Evolutionary conservation across 176 grass and related monocot species (phyloP).

Genomic region (Oryza officinalis): DNA sequence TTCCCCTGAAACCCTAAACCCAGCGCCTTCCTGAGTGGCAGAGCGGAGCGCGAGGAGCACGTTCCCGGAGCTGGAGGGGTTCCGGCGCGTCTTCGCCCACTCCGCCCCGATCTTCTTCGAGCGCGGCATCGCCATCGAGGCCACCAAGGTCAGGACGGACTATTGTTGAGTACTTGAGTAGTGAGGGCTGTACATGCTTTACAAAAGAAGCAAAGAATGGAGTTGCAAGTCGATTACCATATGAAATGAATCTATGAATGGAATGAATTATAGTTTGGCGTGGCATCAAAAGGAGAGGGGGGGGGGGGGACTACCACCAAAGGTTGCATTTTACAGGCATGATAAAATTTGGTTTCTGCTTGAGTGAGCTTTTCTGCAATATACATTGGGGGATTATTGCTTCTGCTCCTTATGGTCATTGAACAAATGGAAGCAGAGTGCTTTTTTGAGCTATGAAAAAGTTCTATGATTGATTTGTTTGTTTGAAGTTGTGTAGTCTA

Average conservation of each 20-base stretch:
- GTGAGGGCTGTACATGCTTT: no score
- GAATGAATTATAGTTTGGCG: no score
- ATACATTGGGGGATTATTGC: background rate
- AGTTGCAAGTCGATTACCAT: no score
- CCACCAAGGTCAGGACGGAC: conserved; percentile 35
- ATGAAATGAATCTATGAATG: no score
- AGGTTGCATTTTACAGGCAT: background rate
- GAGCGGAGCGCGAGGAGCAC: conserved; percentile 94
- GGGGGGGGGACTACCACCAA: no score
- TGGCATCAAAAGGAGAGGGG: no score
- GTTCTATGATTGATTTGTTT: conserved; percentile 4
- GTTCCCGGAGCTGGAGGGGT: conserved; percentile 79
- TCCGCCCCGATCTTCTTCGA: conserved; percentile 88
- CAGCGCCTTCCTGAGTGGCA: conserved; percentile 10
- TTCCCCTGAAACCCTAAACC: background rate
- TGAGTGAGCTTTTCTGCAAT: conserved; percentile 8
- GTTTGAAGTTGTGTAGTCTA: background rate
- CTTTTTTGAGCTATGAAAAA: conserved; percentile 4
- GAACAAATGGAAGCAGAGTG: background rate
- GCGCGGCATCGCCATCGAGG: conserved; percentile 71
- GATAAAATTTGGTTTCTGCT: background rate
- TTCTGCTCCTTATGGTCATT: background rate
- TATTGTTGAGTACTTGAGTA: no score
- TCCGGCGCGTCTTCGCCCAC: conserved; percentile 91
- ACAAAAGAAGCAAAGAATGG: no score